Percentiles rank a stretch among this genome's conserved stretches.
Evolutionary conservation across 352 stramenopile species (phyloP).

Genomic region (Phytophthora megakarya): DNA sequence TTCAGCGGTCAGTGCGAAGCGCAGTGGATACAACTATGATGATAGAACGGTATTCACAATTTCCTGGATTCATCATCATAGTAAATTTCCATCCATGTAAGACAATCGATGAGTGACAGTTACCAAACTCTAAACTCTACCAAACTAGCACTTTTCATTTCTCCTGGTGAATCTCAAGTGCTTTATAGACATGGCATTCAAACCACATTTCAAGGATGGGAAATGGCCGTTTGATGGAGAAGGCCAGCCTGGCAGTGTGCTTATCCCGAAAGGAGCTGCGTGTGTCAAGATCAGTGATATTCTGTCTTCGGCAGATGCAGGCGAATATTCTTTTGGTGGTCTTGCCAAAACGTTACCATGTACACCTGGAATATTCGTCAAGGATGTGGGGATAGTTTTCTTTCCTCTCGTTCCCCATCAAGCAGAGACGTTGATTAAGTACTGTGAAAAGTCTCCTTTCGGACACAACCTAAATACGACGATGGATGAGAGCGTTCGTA

Average conservation of each 20-base stretch:
- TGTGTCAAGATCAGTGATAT: background rate
- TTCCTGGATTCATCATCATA: background rate
- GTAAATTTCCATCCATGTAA: too few species aligned
- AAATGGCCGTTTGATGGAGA: background rate
- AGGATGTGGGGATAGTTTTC: background rate
- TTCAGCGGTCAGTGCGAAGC: conserved; percentile 29
- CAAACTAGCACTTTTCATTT: too few species aligned
- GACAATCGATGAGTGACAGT: too few species aligned
- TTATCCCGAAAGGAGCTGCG: background rate
- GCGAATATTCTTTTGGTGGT: background rate
- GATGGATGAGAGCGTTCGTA: too few species aligned
- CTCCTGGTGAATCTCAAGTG: too few species aligned
- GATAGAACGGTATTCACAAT: background rate
- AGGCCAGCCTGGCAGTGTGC: background rate
- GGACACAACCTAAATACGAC: too few species aligned
- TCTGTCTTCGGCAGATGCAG: background rate
- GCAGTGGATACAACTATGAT: conserved; percentile 14
- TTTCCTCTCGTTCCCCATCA: background rate
- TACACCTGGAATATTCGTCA: background rate
- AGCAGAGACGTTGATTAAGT: too few species aligned
- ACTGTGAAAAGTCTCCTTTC: too few species aligned
- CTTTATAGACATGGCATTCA: too few species aligned
- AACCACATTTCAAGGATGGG: too few species aligned
- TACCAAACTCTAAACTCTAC: too few species aligned
- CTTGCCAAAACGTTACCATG: background rate